phyloP scores from a whole-genome alignment of 148 eudicot genomes.

The Hydrangea macrophylla region DNA sequence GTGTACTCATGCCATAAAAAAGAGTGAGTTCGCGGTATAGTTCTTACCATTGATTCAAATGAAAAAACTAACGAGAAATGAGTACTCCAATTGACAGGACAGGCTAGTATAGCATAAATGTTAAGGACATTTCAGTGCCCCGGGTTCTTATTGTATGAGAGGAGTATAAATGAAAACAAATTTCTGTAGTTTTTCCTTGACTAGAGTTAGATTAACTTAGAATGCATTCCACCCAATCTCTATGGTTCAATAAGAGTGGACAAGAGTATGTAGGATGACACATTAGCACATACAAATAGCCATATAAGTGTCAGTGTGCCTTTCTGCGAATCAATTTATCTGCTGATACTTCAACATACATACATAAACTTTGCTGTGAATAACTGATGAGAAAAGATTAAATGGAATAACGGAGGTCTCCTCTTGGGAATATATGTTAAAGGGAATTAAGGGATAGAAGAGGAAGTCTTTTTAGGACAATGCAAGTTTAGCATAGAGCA shows the following conservation, averaged over 20 bases:
- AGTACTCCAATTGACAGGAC: no score
- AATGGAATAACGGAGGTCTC: neutral
- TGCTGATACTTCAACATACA: neutral
- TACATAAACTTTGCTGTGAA: neutral
- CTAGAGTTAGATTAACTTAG: no score
- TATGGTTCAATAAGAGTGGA: neutral
- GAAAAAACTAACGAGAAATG: constrained; percentile 1
- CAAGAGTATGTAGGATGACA: neutral
- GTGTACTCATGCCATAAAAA: neutral
- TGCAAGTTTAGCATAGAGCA: neutral
- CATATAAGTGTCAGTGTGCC: neutral
- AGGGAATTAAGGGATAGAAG: no score
- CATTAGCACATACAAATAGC: no score
- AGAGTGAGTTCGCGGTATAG: neutral
- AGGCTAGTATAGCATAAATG: neutral
- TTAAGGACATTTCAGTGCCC: neutral
- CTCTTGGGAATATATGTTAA: no score
- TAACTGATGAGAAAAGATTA: neutral
- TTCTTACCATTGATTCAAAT: neutral
- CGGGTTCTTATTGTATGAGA: neutral
- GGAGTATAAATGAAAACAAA: neutral
- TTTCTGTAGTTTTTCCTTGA: neutral
- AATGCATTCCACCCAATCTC: neutral
- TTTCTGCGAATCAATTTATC: neutral
- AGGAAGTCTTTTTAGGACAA: constrained; percentile 3